A percentile compares a stretch with the other conserved stretches of the same genome.
Conservation (phyloP, 495 filamentous ascomycete genomes). For the Penicillium dipodomyicola region DNA sequence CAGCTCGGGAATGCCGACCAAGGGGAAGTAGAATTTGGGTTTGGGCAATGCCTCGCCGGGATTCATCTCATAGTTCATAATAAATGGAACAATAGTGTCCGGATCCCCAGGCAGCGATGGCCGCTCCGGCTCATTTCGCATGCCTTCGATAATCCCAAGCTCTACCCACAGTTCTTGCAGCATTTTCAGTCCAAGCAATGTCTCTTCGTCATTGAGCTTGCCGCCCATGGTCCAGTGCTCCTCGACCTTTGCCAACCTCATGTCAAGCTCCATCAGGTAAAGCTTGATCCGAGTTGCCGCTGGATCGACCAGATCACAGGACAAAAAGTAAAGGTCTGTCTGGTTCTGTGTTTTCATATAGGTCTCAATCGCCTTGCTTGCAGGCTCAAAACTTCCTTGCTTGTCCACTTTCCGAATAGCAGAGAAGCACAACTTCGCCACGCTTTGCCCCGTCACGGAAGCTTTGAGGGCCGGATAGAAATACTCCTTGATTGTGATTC, state of each 20-base stretch:
- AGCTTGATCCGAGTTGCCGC: constrained; percentile 11
- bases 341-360: neutral
- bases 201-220: neutral
- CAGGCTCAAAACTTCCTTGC: neutral
- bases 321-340: constrained; percentile 10
- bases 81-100: neutral
- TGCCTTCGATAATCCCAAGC: constrained; percentile 8
- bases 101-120: constrained; percentile 1
- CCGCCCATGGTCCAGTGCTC: constrained; percentile 5
- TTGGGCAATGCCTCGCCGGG: neutral
- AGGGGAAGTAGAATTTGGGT: constrained; percentile 11
- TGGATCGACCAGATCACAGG: constrained; percentile 10
- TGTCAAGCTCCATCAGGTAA: constrained; percentile 6
- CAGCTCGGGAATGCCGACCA: constrained; percentile 7
- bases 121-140: constrained; percentile 1
- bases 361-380: neutral
- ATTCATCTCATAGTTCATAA: constrained; percentile 5
- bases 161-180: constrained; percentile 11
- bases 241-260: neutral
- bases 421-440: constrained; percentile 1
- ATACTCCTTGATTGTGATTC: constrained; percentile 1
- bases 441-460: neutral
- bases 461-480: constrained; percentile 2
- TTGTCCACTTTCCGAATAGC: constrained; percentile 5
- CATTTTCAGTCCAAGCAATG: neutral